Base-by-base conservation (phyloP, 2,329 filamentous ascomycete species). In the Botrytis fragariae region DNA sequence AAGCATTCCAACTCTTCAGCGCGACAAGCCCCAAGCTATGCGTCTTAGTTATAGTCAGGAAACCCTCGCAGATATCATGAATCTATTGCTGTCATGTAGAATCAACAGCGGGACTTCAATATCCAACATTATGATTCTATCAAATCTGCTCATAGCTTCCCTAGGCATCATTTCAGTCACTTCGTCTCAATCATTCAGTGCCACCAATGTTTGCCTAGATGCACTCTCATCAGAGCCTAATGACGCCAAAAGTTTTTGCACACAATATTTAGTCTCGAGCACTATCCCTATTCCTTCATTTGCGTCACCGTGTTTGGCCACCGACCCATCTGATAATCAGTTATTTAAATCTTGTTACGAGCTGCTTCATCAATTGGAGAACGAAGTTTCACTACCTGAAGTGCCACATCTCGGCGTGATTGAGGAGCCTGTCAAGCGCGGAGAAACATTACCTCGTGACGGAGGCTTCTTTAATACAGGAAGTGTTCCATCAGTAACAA, bases 141-240 rank as follows among this genome's bases (percentile, higher is more conserved):
- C 18, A 44, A 57, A 32, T 69, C n/a, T 57, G 35, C 57, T 69
- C 18, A 44, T 57, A 32, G 51, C 48, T 44, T 69, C 54, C n/a
- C 35, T 69, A 29, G 7, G 48, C 35, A 69, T 69, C 20, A 32
- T 29, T 44, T 57, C 48, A 57, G 37, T 57, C 48, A 44, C 51
- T 25, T 51, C 48, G 18, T 68, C 48, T 51, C 65, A 42, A 32
- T 32, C 35, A 39, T 57, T 10, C 48, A 22, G 14, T 68, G 35
- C 64, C 48, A 32, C n/a, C n/a, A 69, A 69, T 69, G 18, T 57
- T 22, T 69, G 67, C 22, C 20, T 59, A 59, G 48, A 59, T 42
- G 67, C 67, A 59, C 54, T 69, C 25, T n/a, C 29, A 29, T 59
- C 48, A 69, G 37, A 69, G 25, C 67, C 67, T 9, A 35, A 9